Evolutionary conservation across 2,329 filamentous ascomycete species (phyloP).

Genomic region (Penicillium sp.): DNA sequence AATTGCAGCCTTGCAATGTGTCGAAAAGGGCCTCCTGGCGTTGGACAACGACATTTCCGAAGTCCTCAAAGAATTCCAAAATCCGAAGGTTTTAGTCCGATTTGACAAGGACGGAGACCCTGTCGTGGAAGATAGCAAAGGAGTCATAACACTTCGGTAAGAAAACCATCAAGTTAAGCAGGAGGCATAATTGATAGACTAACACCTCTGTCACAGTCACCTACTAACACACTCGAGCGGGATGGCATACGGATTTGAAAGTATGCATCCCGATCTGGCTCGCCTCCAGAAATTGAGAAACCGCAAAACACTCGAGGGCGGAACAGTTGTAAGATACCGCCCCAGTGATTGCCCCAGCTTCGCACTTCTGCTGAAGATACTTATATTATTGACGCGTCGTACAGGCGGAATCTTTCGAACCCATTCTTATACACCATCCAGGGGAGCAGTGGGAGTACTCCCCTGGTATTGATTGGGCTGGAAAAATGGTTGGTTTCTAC

Average conservation of each 20-base stretch:
- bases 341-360: too few relatives aligned
- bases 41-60: background rate
- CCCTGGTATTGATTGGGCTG: background rate
- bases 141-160: too few relatives aligned
- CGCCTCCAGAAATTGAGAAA: background rate
- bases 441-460: background rate
- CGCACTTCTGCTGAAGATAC: too few relatives aligned
- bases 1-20: background rate
- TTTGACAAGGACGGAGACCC: background rate
- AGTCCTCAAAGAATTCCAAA: background rate
- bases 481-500: background rate
- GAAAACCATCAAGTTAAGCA: too few relatives aligned
- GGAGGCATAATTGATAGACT: too few relatives aligned
- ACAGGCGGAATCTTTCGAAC: too few relatives aligned
- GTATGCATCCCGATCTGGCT: background rate
- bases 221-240: background rate
- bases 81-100: background rate
- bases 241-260: background rate
- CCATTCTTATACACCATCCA: too few relatives aligned
- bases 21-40: background rate
- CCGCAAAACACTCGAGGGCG: too few relatives aligned
- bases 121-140: too few relatives aligned
- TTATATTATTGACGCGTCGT: too few relatives aligned
- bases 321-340: too few relatives aligned
- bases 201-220: too few relatives aligned